These are phyloP conservation scores for Microsporum audouinii DNA, from an alignment of 2,329 filamentous ascomycete species.

Conservation along the genomic window DNA sequence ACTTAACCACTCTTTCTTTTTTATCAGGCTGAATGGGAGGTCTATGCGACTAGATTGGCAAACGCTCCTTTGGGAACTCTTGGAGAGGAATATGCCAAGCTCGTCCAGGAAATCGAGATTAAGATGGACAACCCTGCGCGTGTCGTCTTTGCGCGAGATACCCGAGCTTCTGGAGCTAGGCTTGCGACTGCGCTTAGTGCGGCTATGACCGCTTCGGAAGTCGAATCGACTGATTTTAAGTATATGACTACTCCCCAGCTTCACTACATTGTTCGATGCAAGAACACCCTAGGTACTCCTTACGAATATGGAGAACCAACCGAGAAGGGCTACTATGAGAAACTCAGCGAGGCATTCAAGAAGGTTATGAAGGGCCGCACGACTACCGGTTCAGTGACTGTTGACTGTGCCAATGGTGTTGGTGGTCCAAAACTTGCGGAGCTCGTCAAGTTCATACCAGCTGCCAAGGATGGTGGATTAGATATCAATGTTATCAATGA, in stretches of 20 bases:
- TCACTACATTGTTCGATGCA: constrained; percentile 88
- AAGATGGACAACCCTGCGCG: constrained; percentile 59
- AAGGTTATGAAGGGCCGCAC: constrained; percentile 68
- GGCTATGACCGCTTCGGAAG: constrained; percentile 63
- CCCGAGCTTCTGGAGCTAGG: constrained; percentile 76
- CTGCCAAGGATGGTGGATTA: constrained; percentile 54
- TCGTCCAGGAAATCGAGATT: constrained; percentile 65
- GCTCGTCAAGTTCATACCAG: constrained; percentile 69
- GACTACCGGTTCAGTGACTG: constrained; percentile 60
- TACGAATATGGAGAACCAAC: constrained; percentile 80
- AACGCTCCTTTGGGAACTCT: constrained; percentile 71
- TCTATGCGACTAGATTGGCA: constrained; percentile 74
- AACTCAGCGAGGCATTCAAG: constrained; percentile 74
- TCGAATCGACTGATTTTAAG: constrained; percentile 72
- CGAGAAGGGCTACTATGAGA: constrained; percentile 90
- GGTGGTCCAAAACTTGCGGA: constrained; percentile 83
- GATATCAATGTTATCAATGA: constrained; percentile 86
- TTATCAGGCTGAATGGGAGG: constrained; percentile 69
- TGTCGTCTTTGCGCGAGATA: constrained; percentile 86
- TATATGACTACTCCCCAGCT: constrained; percentile 94
- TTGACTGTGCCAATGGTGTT: constrained; percentile 95
- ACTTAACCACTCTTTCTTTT: constrained; percentile 3
- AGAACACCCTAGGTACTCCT: constrained; percentile 81
- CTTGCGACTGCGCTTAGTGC: constrained; percentile 69
- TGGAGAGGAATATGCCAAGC: constrained; percentile 60